Evolutionary conservation across 2,329 filamentous ascomycete genomes (phyloP).

Genomic region (Monilinia vaccinii-corymbosi): DNA sequence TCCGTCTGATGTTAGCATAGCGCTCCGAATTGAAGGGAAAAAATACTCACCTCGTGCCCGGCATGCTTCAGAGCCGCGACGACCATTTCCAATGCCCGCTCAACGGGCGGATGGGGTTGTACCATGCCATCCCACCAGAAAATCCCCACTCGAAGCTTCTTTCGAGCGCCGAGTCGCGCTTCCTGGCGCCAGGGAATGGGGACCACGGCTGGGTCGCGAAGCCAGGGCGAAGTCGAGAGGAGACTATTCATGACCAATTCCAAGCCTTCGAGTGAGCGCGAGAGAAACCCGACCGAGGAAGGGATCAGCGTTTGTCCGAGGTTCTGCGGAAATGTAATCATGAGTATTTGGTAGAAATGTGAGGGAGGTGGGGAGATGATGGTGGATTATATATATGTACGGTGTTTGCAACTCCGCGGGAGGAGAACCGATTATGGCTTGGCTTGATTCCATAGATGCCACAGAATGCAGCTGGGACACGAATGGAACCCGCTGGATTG

Average conservation of each 20-base stretch:
- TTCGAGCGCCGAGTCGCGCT: slow-evolving; percentile 19
- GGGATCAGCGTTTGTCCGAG: slow-evolving; percentile 49
- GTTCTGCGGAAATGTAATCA: background rate
- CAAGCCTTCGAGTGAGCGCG: slow-evolving; percentile 42
- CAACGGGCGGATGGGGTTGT: slow-evolving; percentile 45
- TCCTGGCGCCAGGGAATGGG: slow-evolving; percentile 53
- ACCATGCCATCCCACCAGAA: slow-evolving; percentile 41
- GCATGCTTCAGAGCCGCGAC: background rate
- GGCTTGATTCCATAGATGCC: slow-evolving; percentile 31
- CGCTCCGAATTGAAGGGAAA: background rate
- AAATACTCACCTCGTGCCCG: background rate
- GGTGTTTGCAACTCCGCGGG: slow-evolving; percentile 50
- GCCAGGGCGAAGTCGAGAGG: slow-evolving; percentile 51
- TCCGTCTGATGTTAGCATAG: background rate
- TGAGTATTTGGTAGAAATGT: background rate
- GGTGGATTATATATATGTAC: background rate
- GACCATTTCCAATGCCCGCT: slow-evolving; percentile 41
- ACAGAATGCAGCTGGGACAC: slow-evolving; percentile 30
- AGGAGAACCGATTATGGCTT: slow-evolving; percentile 30
- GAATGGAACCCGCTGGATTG: slow-evolving; percentile 12
- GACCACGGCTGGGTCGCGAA: slow-evolving; percentile 51
- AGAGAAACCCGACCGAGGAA: slow-evolving; percentile 53
- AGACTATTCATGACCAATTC: slow-evolving; percentile 45
- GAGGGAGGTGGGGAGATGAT: background rate
- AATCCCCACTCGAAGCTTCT: slow-evolving; percentile 42